A percentile compares a stretch with the other conserved stretches of the same genome.
Conservation (phyloP, 2,329 filamentous ascomycete genomes). For the Beauveria sp. region DNA sequence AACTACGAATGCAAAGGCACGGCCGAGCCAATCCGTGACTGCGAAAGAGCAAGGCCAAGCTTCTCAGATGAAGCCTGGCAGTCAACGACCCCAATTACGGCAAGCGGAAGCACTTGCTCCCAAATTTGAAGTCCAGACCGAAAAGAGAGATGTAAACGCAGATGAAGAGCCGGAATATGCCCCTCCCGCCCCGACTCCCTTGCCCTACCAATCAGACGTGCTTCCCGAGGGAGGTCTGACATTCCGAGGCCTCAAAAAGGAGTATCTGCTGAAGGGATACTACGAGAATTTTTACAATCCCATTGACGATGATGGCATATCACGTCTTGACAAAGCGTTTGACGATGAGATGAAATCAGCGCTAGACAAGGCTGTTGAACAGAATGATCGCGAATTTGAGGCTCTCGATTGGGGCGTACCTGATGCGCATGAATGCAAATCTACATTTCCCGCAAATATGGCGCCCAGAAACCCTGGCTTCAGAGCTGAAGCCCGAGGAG, state of each 20-base stretch:
- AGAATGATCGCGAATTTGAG: constrained; percentile 59
- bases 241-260: constrained; percentile 49
- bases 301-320: constrained; percentile 61
- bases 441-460: not conserved
- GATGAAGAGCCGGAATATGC: constrained; percentile 85
- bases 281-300: constrained; percentile 53
- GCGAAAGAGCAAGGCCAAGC: constrained; percentile 54
- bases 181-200: constrained; percentile 62
- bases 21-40: constrained; percentile 56
- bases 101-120: constrained; percentile 45
- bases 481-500: not conserved
- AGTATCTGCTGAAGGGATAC: constrained; percentile 54
- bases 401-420: constrained; percentile 53
- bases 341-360: constrained; percentile 44
- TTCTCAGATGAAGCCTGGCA: constrained; percentile 49
- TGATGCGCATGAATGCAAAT: constrained; percentile 42
- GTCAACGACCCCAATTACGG: constrained; percentile 49
- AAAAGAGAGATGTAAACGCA: constrained; percentile 37
- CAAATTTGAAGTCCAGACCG: constrained; percentile 56
- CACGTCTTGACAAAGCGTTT: constrained; percentile 53
- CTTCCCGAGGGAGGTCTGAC: constrained; percentile 51
- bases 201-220: constrained; percentile 62
- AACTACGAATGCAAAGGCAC: constrained; percentile 88
- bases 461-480: not conserved
- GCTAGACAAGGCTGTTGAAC: constrained; percentile 53